Percentiles rank a stretch among this genome's conserved stretches.
phyloP scores from a whole-genome alignment of 345 rosid species.

The Eucalyptus globulus region DNA sequence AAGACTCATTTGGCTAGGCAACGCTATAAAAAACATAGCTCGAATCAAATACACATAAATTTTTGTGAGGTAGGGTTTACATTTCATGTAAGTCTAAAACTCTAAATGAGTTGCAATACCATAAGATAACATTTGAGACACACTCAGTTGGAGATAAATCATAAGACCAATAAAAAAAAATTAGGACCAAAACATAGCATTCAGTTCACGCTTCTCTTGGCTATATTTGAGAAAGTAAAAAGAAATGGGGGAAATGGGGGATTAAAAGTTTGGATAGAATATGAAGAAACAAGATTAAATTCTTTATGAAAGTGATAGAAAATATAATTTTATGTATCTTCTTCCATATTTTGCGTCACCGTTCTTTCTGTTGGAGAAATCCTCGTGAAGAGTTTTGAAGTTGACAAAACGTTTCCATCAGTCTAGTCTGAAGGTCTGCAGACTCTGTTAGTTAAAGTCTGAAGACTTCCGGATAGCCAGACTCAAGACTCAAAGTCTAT shows the following conservation, averaged over 20 bases:
- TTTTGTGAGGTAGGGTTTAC: neutral
- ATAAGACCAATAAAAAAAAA: neutral
- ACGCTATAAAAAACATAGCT: neutral
- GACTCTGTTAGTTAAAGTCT: too few relatives aligned
- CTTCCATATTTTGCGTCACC: neutral
- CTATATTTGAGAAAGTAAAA: neutral
- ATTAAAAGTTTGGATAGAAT: neutral
- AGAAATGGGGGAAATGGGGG: neutral
- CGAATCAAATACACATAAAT: neutral
- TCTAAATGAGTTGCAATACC: neutral
- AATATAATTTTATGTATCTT: neutral
- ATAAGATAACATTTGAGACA: neutral
- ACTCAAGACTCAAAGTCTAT: too few relatives aligned
- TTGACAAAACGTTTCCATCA: too few relatives aligned
- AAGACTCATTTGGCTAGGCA: rapidly evolving
- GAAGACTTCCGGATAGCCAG: too few relatives aligned
- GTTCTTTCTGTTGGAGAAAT: too few relatives aligned
- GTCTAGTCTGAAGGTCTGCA: too few relatives aligned
- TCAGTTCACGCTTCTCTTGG: neutral
- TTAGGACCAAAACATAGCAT: neutral
- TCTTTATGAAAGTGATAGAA: neutral
- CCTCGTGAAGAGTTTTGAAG: too few relatives aligned
- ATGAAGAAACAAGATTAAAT: too few relatives aligned
- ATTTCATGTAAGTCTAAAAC: neutral
- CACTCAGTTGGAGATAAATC: neutral